These are phyloP conservation scores for Phytophthora quininea DNA, from an alignment of 352 stramenopile genomes.

Conservation along the genomic window DNA sequence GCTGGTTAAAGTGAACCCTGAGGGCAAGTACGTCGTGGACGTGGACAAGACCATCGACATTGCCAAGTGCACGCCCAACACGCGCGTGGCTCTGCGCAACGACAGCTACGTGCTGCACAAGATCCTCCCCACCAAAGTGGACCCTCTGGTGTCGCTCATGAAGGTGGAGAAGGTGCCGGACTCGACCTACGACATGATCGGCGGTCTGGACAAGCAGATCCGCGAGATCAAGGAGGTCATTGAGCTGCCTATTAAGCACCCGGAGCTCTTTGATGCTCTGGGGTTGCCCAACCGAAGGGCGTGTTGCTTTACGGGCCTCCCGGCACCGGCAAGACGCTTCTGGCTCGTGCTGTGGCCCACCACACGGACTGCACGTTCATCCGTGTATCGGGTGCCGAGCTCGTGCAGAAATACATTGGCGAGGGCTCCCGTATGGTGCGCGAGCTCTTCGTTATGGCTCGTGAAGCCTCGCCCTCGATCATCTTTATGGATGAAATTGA, in stretches of 20 bases:
- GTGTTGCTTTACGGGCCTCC: conserved; percentile 97
- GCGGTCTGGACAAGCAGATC: conserved; percentile 99
- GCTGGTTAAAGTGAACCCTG: conserved; percentile 98
- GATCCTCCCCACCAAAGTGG: conserved; percentile 98
- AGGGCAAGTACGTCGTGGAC: conserved; percentile 99
- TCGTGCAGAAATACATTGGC: conserved; percentile 99
- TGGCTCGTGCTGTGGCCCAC: conserved; percentile 98
- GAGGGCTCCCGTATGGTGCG: conserved; percentile 98
- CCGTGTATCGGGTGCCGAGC: conserved; percentile 98
- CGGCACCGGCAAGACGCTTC: conserved; percentile 98
- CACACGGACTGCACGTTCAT: conserved; percentile 99
- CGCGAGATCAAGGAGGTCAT: conserved; percentile 99
- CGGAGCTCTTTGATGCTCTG: conserved; percentile 98
- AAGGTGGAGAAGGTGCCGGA: conserved; percentile 99
- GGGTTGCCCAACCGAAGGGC: conserved; percentile 98
- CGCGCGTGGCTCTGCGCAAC: conserved; percentile 98
- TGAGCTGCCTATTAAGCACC: conserved; percentile 99
- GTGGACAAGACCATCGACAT: conserved; percentile 98
- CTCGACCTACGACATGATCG: conserved; percentile 99
- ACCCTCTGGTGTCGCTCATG: conserved; percentile 94
- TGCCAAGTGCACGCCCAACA: conserved; percentile 98
- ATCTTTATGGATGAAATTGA: conserved; percentile 99
- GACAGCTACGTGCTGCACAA: conserved; percentile 99
- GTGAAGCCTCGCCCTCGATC: conserved; percentile 97
- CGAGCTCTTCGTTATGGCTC: conserved; percentile 99